A percentile compares a stretch with the other conserved stretches of the same genome.
Conservation (phyloP, 2,329 filamentous ascomycete species). For the Calonectria ilicicola region DNA sequence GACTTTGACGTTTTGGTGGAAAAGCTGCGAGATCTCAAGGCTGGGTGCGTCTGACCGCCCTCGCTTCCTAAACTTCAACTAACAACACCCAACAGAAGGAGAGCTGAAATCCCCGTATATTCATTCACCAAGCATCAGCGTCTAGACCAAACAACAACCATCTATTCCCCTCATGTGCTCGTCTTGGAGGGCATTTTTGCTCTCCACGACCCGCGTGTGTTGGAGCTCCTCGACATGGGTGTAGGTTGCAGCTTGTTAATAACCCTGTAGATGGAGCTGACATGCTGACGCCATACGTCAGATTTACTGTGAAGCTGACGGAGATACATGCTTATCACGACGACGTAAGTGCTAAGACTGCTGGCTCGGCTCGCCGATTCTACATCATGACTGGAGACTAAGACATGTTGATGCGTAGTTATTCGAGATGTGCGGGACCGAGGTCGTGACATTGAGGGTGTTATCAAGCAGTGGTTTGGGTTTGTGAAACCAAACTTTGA, state of each 20-base stretch:
- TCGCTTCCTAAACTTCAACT: conserved; percentile 11
- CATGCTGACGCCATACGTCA: conserved; percentile 40
- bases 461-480: conserved; percentile 97
- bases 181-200: conserved; percentile 97
- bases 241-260: conserved; percentile 55
- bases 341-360: conserved; percentile 70
- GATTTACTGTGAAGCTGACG: conserved; percentile 98
- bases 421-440: conserved; percentile 90
- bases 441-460: conserved; percentile 91
- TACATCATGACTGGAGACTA: conserved; percentile 1
- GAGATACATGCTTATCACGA: conserved; percentile 91
- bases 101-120: conserved; percentile 92
- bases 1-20: conserved; percentile 93
- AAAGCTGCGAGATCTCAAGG: conserved; percentile 84
- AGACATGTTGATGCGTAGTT: conserved; percentile 61
- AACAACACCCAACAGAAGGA: conserved; percentile 67
- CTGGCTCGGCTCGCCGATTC: neutral
- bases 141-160: conserved; percentile 81
- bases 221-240: conserved; percentile 91
- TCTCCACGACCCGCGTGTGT: conserved; percentile 86
- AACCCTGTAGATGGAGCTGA: conserved; percentile 9
- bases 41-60: conserved; percentile 74
- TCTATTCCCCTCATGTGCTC: conserved; percentile 96
- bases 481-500: conserved; percentile 98
- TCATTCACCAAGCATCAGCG: conserved; percentile 94